Base-by-base conservation (phyloP, 352 stramenopile genomes). In the Pythium brassicae region DNA sequence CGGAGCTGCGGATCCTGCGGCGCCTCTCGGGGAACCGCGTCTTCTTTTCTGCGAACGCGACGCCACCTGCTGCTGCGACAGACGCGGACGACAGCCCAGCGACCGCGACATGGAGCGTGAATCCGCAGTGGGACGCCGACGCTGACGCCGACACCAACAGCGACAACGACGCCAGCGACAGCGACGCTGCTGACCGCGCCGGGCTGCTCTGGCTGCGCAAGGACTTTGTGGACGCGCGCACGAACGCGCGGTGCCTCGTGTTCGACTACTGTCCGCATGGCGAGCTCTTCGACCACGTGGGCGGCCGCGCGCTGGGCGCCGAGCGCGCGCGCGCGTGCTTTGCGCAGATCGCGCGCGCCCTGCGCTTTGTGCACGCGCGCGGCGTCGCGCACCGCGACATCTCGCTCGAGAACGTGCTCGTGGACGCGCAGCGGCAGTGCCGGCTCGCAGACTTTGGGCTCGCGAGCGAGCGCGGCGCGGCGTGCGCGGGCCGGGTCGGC, bases 351-450 rank as follows among this genome's bases (percentile, higher is more conserved):
- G 62, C 66, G 14, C 65, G 58, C 11, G 79, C 69, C 7, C 59
- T 89, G 19, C 58, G 44, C 27, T 83, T 78, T 55, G 62, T 89
- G 20, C 79, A 89, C 53, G 50, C 61, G 7, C 63, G 60, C 3
- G 73, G 73, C 49, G 78, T 87, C 25, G 76, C 77, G 10, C 79
- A 89, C 52, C 77, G 76, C 48, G 78, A 89, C 49, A 52, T 89
- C 45, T 87, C 76, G 19, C 58, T 87, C 19, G 79, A 89, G 55
- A 89, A 89, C 39, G 67, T 87, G 20, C 63, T 89, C 19, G 50
- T 89, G 26, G 78, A 86, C 49, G 64, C 51, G 27, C 49, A 60
- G 11, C 61, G 57, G 1, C 57, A 76, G 15, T 89, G 76, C 39
- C 71, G 76, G 20, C 61, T 82, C 2, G 69, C 61, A 4, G 78